Base-by-base conservation (phyloP, 257 asterid genomes). In the Przewalskia tangutica region DNA sequence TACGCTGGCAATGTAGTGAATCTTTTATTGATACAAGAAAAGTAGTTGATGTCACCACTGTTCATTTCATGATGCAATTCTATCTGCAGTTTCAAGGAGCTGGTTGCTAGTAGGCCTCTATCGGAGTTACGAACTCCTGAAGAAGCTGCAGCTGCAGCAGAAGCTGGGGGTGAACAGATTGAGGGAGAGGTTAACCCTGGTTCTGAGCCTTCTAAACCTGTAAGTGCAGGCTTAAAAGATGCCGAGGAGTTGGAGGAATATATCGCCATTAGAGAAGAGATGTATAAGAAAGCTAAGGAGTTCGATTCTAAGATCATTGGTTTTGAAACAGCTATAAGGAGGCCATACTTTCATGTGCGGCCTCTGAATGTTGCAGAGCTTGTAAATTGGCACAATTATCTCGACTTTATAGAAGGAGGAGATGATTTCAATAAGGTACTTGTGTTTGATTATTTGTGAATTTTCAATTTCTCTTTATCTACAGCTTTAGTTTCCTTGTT, bases 221-320 rank as follows among this genome's bases (percentile, higher is more conserved):
- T 87, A 86, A 89, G 81, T 84, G 82, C 92, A 73, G 92, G 92
- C 95, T 89, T 96, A 88, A 92, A 89, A 87, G 98, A 93, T 81
- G 98, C 99, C 14, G 98, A 96, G 93, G 95, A 94, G 90, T 85
- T 93, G 94, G 99, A 94, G 94, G 94, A 92, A 91, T 96, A 93
- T 89, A 96, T 94, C 48, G 85, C 98, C 44, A 55, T 93, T 79
- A 92, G 98, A 87, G 99, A 94, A 88, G 99, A 96, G 89, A 84
- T 89, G 82, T 92, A 89, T 88, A 92, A 88, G 92, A 93, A 92
- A 85, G 98, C 99, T 66, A 96, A 94, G 88, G 98, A 96, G 89
- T 88, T 86, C 51, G 98, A 96, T 90, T 89, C 92, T 84, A 96
- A 87, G 95, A 96, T 94, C 80, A 80, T 92, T 88, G 98, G 98